phyloP scores from a whole-genome alignment of 768 basidiomycete species.

The Tulasnella sp. region DNA sequence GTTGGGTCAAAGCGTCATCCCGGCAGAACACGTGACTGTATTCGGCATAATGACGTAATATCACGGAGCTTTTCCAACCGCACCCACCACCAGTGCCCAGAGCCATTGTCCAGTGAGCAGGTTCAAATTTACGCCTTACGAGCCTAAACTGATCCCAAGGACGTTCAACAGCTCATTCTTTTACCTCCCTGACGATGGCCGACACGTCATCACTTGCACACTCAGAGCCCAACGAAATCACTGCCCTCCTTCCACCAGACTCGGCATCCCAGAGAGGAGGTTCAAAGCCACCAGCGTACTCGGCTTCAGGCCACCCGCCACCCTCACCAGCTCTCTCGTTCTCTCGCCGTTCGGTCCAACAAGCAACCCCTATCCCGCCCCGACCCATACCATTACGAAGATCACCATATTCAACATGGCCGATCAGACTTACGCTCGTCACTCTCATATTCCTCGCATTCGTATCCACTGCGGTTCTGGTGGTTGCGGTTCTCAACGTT shows the following conservation, averaged over 20 bases:
- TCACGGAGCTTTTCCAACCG: background rate
- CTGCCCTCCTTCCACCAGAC: constrained; percentile 1
- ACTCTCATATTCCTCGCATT: background rate
- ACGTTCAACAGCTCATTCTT: background rate
- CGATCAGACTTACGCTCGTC: background rate
- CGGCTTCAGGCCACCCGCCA: background rate
- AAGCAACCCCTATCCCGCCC: background rate
- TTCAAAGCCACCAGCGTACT: background rate
- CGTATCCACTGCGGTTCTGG: background rate
- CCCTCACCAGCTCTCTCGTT: background rate
- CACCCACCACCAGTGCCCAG: background rate
- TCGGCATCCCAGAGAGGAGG: background rate
- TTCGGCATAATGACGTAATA: no score
- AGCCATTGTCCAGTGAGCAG: background rate
- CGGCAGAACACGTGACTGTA: no score
- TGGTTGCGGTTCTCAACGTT: background rate
- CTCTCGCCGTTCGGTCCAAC: background rate
- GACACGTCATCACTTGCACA: background rate
- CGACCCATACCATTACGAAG: background rate
- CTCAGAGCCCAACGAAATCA: background rate
- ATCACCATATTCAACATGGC: background rate
- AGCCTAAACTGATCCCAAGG: background rate
- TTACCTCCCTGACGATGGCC: background rate
- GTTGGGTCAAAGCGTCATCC: background rate
- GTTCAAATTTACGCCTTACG: background rate